phyloP scores from a whole-genome alignment of 2,329 filamentous ascomycete genomes.

The Diaporthe caulivora region DNA sequence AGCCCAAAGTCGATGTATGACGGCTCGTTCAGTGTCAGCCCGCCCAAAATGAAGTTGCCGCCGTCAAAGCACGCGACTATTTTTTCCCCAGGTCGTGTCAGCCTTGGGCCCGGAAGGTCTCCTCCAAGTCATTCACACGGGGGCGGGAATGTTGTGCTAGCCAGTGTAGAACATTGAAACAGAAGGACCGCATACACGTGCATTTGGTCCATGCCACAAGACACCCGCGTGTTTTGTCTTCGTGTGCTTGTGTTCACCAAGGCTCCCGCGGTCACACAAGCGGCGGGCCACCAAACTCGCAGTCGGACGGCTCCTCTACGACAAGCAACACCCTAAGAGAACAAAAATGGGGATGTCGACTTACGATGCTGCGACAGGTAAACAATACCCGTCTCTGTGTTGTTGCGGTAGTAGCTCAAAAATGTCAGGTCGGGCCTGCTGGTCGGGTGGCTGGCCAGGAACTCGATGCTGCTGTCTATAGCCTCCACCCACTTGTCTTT shows the following conservation, averaged over 20 bases:
- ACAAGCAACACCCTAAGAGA: not conserved
- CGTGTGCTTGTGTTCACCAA: slow-evolving; percentile 3
- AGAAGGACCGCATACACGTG: slow-evolving; percentile 9
- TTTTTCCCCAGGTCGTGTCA: slow-evolving; percentile 49
- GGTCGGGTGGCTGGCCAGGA: slow-evolving; percentile 77
- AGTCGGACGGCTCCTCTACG: not conserved
- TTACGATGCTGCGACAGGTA: slow-evolving; percentile 62
- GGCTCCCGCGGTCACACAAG: not conserved
- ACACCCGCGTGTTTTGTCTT: not conserved
- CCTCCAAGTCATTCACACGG: not conserved
- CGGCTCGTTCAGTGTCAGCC: slow-evolving; percentile 73
- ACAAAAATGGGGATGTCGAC: slow-evolving; percentile 40
- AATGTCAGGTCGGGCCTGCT: slow-evolving; percentile 80
- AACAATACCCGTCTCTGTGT: slow-evolving; percentile 49
- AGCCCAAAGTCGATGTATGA: slow-evolving; percentile 82
- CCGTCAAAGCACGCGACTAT: slow-evolving; percentile 84
- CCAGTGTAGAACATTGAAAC: not conserved
- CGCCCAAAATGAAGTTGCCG: slow-evolving; percentile 87
- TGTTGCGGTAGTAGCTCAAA: slow-evolving; percentile 67
- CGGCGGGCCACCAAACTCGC: not conserved
- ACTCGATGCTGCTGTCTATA: slow-evolving; percentile 79
- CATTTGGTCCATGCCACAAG: not conserved
- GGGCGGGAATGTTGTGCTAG: not conserved
- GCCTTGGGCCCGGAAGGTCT: slow-evolving; percentile 34
- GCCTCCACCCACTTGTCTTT: slow-evolving; percentile 81